Conservation (phyloP, 192 early-diverging fungal species). For the Pilobolus umbonatus region DNA sequence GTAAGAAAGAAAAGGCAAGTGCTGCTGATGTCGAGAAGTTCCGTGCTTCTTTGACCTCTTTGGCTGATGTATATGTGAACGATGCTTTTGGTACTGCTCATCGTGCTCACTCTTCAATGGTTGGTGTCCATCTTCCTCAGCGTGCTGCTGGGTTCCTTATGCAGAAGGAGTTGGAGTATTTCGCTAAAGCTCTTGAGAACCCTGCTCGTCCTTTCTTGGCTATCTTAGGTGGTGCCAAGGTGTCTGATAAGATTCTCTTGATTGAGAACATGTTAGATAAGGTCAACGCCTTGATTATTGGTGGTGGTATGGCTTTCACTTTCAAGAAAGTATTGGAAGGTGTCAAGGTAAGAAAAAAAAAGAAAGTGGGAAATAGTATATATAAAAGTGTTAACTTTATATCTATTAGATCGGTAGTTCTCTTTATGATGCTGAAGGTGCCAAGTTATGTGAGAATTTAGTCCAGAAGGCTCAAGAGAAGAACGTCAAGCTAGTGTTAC, state of each 20-base stretch:
- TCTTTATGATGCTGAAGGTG: slow-evolving; percentile 83
- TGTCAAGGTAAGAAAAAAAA: slow-evolving; percentile 52
- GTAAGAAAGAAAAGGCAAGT: slow-evolving; percentile 87
- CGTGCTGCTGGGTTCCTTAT: slow-evolving; percentile 95
- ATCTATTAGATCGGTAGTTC: slow-evolving; percentile 77
- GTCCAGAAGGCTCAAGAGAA: slow-evolving; percentile 89
- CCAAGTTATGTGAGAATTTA: slow-evolving; percentile 75
- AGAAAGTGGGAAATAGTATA: neutral
- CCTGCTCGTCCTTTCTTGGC: slow-evolving; percentile 93
- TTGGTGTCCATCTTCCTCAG: slow-evolving; percentile 86
- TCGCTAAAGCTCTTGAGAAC: slow-evolving; percentile 92
- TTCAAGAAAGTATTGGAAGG: slow-evolving; percentile 89
- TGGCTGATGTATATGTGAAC: slow-evolving; percentile 97
- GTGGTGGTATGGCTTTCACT: slow-evolving; percentile 98
- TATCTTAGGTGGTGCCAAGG: slow-evolving; percentile 96
- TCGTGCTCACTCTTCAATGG: slow-evolving; percentile 97
- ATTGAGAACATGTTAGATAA: slow-evolving; percentile 98
- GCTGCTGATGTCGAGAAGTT: slow-evolving; percentile 78
- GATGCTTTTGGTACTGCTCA: slow-evolving; percentile 99
- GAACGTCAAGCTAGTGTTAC: slow-evolving; percentile 86
- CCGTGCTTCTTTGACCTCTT: slow-evolving; percentile 85
- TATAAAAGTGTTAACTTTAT: neutral
- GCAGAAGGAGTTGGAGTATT: slow-evolving; percentile 99
- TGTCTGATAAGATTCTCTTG: slow-evolving; percentile 98
- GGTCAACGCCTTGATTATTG: slow-evolving; percentile 78